Base-by-base conservation (phyloP, 1,139 yeast species). In the Zygoascus sp. region DNA sequence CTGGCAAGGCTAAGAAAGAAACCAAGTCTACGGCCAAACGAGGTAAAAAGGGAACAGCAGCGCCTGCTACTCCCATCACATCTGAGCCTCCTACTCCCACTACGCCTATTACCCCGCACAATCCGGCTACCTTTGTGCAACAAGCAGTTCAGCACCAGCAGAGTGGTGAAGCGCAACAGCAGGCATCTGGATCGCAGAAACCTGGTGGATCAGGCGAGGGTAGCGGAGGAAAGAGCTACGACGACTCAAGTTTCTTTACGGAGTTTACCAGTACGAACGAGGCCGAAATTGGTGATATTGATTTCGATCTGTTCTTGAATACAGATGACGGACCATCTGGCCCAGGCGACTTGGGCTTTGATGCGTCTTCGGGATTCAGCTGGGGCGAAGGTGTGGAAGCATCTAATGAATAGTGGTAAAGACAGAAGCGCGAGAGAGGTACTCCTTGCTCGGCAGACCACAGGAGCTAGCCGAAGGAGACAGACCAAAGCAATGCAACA, bases 71-170 rank as follows among this genome's bases (percentile, higher is more conserved):
- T 20, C 63, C 65, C 17, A 50, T 56, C 50, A 43, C 60, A 9
- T 61, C 67, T 4, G 70, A 65, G 47, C 69, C 70, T 5, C 68
- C 66, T n/a, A 65, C 70, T 9, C 70, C 70, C 4, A 65, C 68
- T 10, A 66, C 70, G 27, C 70, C 70, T 1, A 59, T 64, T 9
- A 66, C 70, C 1, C 70, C 69, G 6, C 65, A 64, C 46, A 52
- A 54, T 34, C 58, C 57, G 7, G 45, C 46, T 15, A 16, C 44
- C 21, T 36, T 43, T 36, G 46, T 32, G 25, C 38, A 16, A 39
- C 32, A 28, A 38, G 32, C 21, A 21, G 19, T 36, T 11, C 40
- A 15, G 44, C 48, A 34, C 42, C 45, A 28, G 40, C 42, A n/a
- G 44, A 21, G 9, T 30, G 21, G 28, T 30, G 32, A n/a, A 13